phyloP scores from a whole-genome alignment of 345 rosid species.

The Acer yangbiense region DNA sequence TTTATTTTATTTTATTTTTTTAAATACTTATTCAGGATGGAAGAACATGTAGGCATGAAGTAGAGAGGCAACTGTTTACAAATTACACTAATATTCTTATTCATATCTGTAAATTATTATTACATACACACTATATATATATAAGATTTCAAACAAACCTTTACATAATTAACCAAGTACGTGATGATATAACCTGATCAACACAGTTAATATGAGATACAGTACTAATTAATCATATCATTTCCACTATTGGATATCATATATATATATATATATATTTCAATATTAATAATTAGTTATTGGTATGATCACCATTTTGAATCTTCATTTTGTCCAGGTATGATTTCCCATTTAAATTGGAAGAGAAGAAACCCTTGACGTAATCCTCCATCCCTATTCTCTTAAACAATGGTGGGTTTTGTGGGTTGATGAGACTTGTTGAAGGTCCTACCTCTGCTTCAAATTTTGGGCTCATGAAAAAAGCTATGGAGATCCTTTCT shows the following conservation, averaged over 20 bases:
- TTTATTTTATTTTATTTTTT: no score
- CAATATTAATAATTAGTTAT: background rate
- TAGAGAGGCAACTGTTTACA: background rate
- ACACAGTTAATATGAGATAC: no score
- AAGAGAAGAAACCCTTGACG: constrained; percentile 23
- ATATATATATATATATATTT: no score
- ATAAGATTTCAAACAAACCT: no score
- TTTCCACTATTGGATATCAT: no score
- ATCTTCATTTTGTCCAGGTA: constrained; percentile 26
- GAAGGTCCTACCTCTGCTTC: constrained; percentile 35
- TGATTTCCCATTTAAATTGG: constrained; percentile 16
- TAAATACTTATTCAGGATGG: no score
- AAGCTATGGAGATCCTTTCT: constrained; percentile 26
- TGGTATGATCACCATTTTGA: background rate
- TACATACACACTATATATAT: background rate
- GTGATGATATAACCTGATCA: background rate
- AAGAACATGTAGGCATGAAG: no score
- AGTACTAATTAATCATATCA: no score
- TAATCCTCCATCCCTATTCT: constrained; percentile 22
- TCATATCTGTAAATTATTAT: background rate
- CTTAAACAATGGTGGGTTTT: constrained; percentile 29
- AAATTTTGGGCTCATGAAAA: constrained; percentile 30
- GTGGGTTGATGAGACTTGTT: constrained; percentile 11
- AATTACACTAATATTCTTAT: background rate
- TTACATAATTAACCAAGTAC: background rate